phyloP scores from a whole-genome alignment of 2,329 filamentous ascomycete genomes.

The Apiospora koreana region DNA sequence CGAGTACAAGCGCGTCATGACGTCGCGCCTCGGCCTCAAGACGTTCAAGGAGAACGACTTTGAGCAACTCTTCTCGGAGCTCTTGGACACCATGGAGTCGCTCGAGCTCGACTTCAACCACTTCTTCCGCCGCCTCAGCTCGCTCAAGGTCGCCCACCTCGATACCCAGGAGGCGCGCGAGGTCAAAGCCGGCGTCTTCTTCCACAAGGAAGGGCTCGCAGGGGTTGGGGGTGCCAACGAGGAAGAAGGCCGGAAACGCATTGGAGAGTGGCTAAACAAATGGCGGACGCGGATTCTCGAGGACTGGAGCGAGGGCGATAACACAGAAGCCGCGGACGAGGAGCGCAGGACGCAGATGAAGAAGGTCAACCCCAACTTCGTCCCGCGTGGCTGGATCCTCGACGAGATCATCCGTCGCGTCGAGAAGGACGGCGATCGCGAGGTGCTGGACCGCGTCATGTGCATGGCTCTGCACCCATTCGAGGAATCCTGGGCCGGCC shows the following conservation, averaged over 20 bases:
- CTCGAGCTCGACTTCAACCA: constrained; percentile 91
- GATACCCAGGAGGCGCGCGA: constrained; percentile 64
- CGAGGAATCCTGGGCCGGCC: constrained; percentile 70
- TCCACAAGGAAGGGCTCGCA: constrained; percentile 72
- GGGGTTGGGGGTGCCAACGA: constrained; percentile 52
- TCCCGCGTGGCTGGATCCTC: constrained; percentile 87
- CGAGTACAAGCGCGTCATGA: constrained; percentile 91
- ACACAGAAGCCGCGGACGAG: constrained; percentile 48
- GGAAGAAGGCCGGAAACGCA: constrained; percentile 62
- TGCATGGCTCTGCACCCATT: constrained; percentile 84
- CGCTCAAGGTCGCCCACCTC: constrained; percentile 62
- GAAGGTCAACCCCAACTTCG: constrained; percentile 86
- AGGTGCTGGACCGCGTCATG: constrained; percentile 77
- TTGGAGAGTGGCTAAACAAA: constrained; percentile 78
- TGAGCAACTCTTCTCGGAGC: constrained; percentile 75
- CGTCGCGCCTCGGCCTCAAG: constrained; percentile 73
- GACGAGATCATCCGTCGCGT: constrained; percentile 91
- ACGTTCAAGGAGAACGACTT: constrained; percentile 73
- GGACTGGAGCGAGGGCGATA: constrained; percentile 62
- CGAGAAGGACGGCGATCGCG: constrained; percentile 78
- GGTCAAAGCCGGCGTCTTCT: constrained; percentile 72
- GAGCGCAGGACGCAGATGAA: constrained; percentile 76
- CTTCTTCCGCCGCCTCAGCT: constrained; percentile 81
- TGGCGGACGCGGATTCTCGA: constrained; percentile 74
- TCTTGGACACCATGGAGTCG: constrained; percentile 79